Evolutionary conservation across 176 grass and related monocot genomes (phyloP).

Genomic region (Oryza longistaminata): DNA sequence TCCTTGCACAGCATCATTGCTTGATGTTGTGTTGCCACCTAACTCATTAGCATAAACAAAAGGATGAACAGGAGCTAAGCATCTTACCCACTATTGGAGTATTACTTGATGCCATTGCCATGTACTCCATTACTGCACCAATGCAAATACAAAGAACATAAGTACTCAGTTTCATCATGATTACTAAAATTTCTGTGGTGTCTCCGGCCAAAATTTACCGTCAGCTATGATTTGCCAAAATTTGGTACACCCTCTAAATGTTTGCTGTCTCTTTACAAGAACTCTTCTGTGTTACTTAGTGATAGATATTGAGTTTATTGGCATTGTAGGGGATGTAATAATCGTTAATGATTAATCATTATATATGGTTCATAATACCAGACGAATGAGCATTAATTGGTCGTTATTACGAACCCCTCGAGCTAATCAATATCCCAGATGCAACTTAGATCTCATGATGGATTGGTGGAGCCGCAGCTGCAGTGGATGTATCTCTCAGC

Average conservation of each 20-base stretch:
- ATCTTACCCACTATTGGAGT: not conserved
- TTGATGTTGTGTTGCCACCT: constrained; percentile 24
- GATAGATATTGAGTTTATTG: not conserved
- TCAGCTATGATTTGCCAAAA: not conserved
- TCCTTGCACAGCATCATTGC: constrained; percentile 17
- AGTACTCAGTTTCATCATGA: not conserved
- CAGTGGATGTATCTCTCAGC: not conserved
- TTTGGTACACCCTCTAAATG: not conserved
- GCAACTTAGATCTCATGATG: constrained; percentile 18
- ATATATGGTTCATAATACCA: not conserved
- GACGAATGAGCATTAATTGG: constrained; percentile 9
- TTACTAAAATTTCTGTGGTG: not conserved
- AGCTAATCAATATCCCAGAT: not conserved
- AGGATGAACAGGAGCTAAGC: not conserved
- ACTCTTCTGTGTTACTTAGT: not conserved
- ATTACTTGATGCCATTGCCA: not conserved
- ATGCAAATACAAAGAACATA: not conserved
- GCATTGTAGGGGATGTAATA: not conserved
- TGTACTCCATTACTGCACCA: not conserved
- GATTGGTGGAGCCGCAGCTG: constrained; percentile 22
- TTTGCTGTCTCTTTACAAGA: not conserved
- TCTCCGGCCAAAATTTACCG: not conserved
- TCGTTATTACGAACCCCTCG: not conserved
- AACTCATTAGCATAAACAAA: constrained; percentile 9
- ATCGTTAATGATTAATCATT: not conserved